A percentile compares a stretch with the other conserved stretches of the same genome.
phyloP scores from a whole-genome alignment of 305 asterid species.

The Fraxinus albicans region DNA sequence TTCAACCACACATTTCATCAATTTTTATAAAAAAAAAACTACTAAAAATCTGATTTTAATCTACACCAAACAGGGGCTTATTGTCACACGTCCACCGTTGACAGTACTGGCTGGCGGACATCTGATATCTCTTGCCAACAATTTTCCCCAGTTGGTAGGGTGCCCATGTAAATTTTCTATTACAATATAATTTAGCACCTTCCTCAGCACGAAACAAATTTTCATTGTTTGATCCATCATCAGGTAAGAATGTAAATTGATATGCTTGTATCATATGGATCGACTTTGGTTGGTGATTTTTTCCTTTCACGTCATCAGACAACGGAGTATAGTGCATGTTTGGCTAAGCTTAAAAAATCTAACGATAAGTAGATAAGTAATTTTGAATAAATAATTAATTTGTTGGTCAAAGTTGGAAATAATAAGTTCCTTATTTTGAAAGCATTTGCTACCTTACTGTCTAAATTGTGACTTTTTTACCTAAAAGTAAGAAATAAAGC shows the following conservation, averaged over 20 bases:
- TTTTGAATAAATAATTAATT: background rate
- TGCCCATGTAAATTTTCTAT: background rate
- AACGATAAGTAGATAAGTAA: background rate
- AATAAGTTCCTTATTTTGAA: background rate
- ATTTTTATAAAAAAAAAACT: no score
- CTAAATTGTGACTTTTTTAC: background rate
- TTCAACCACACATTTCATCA: background rate
- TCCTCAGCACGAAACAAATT: background rate
- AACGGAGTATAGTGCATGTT: background rate
- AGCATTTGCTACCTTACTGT: background rate
- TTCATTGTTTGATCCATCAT: background rate
- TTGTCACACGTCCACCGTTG: background rate
- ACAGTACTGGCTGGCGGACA: background rate
- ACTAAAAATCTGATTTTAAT: background rate
- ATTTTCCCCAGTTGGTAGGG: background rate
- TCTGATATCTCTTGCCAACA: background rate
- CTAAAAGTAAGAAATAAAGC: background rate
- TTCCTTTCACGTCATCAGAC: background rate
- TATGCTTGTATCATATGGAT: background rate
- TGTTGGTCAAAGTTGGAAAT: background rate
- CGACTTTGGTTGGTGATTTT: background rate
- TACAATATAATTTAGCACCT: background rate
- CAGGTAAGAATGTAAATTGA: background rate
- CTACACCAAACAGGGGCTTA: background rate
- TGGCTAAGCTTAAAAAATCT: background rate